phyloP scores from a whole-genome alignment of 805 yeast genomes.

The Saitoella complicata region DNA sequence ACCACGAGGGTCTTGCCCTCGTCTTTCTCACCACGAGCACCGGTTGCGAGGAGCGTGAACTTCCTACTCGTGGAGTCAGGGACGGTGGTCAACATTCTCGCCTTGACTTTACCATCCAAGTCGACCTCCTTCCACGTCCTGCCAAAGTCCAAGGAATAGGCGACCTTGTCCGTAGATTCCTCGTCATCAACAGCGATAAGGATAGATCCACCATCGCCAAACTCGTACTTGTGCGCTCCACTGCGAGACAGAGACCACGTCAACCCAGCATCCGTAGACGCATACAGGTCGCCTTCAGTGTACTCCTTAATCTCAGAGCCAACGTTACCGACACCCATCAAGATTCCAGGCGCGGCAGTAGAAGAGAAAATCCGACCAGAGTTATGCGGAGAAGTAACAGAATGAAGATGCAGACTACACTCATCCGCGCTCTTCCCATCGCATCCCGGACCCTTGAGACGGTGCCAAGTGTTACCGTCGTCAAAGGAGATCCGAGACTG shows the following conservation, averaged over 20 bases:
- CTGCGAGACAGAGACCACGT: slow-evolving; percentile 46
- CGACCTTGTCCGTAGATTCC: slow-evolving; percentile 23
- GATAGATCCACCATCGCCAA: slow-evolving; percentile 68
- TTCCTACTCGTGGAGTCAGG: slow-evolving; percentile 54
- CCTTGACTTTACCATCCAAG: slow-evolving; percentile 30
- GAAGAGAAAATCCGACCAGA: slow-evolving; percentile 20
- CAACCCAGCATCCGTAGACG: slow-evolving; percentile 66
- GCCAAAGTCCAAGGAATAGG: slow-evolving; percentile 62
- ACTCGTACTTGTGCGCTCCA: slow-evolving; percentile 36
- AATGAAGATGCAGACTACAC: slow-evolving; percentile 25
- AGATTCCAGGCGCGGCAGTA: slow-evolving; percentile 31
- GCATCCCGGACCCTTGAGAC: slow-evolving; percentile 16
- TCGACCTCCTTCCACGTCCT: slow-evolving; percentile 38
- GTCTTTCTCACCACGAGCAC: slow-evolving; percentile 4
- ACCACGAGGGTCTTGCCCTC: slow-evolving; percentile 33
- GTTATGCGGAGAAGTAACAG: slow-evolving; percentile 22
- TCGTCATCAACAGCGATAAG: slow-evolving; percentile 36
- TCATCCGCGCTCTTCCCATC: slow-evolving; percentile 16
- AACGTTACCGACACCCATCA: slow-evolving; percentile 29
- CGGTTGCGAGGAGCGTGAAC: slow-evolving; percentile 31
- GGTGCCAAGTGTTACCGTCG: slow-evolving; percentile 25
- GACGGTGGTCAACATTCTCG: slow-evolving; percentile 35
- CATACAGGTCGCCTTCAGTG: slow-evolving; percentile 32
- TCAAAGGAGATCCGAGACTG: slow-evolving; percentile 21
- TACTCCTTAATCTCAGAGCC: slow-evolving; percentile 17